Percentiles rank a stretch among this genome's conserved stretches.
Conservation (phyloP, 2,329 filamentous ascomycete genomes). For the Hymenoscyphus albidus region DNA sequence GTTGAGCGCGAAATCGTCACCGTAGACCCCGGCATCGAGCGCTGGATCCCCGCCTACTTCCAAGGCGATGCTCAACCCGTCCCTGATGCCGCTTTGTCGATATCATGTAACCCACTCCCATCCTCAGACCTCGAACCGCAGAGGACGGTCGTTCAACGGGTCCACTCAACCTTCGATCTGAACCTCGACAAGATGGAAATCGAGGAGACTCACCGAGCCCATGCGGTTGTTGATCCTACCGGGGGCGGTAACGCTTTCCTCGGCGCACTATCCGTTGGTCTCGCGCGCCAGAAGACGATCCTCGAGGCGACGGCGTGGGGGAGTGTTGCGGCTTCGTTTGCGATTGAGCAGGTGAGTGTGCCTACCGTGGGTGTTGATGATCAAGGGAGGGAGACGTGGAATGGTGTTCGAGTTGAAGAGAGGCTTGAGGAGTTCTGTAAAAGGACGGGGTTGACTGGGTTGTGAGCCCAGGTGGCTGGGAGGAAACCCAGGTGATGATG, state of each 20-base stretch:
- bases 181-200: not conserved
- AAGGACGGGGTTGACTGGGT: constrained; percentile 4
- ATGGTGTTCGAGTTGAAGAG: constrained; percentile 50
- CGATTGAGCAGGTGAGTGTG: constrained; percentile 90
- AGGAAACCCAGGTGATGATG: not conserved
- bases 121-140: not conserved
- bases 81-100: not conserved
- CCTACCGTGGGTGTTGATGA: constrained; percentile 51
- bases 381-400: constrained; percentile 52
- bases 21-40: constrained; percentile 48
- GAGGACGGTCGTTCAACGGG: not conserved
- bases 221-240: constrained; percentile 80
- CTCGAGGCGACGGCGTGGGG: constrained; percentile 75
- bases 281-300: constrained; percentile 56
- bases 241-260: constrained; percentile 92
- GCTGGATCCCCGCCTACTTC: constrained; percentile 80
- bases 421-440: constrained; percentile 48
- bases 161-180: not conserved
- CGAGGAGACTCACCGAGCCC: constrained; percentile 1
- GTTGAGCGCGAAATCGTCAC: constrained; percentile 51
- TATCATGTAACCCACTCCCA: too few relatives aligned
- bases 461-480: not conserved
- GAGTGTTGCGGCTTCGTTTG: constrained; percentile 81
- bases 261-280: constrained; percentile 53
- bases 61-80: constrained; percentile 19